Conservation (phyloP, 257 asterid species). For the Anisodus tanguticus region DNA sequence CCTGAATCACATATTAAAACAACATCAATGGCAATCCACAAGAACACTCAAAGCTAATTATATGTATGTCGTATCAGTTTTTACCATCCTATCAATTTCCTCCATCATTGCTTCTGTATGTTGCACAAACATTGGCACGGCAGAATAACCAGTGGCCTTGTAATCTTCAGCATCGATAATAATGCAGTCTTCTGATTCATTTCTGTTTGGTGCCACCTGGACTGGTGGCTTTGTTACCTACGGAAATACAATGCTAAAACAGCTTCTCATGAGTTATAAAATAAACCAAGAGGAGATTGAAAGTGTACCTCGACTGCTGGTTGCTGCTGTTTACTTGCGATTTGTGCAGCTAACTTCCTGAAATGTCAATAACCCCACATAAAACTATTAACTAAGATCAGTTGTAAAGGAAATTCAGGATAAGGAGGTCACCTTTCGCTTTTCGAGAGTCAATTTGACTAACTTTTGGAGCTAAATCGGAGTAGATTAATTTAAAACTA, state of each 20-base stretch:
- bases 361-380: not conserved
- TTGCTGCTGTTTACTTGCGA: constrained; percentile 54
- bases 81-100: constrained; percentile 85
- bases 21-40: constrained; percentile 22
- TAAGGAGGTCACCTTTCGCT: no score
- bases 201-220: constrained; percentile 35
- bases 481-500: not conserved
- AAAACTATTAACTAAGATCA: constrained; percentile 8
- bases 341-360: constrained; percentile 67
- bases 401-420: not conserved
- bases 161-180: constrained; percentile 52
- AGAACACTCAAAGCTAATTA: not conserved
- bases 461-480: constrained; percentile 35
- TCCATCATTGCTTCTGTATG: constrained; percentile 82
- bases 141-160: constrained; percentile 38
- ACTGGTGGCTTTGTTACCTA: constrained; percentile 48
- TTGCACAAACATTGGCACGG: constrained; percentile 72
- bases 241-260: not conserved
- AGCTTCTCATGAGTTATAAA: not conserved
- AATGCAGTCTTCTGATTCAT: constrained; percentile 45
- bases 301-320: constrained; percentile 27
- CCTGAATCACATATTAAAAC: constrained; percentile 33
- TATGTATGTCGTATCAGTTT: not conserved
- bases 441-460: no score
- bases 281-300: not conserved